Percentiles rank a stretch among this genome's conserved stretches.
phyloP scores from a whole-genome alignment of 768 basidiomycete species.

The Tylopilus plumbeoviolaceoides region DNA sequence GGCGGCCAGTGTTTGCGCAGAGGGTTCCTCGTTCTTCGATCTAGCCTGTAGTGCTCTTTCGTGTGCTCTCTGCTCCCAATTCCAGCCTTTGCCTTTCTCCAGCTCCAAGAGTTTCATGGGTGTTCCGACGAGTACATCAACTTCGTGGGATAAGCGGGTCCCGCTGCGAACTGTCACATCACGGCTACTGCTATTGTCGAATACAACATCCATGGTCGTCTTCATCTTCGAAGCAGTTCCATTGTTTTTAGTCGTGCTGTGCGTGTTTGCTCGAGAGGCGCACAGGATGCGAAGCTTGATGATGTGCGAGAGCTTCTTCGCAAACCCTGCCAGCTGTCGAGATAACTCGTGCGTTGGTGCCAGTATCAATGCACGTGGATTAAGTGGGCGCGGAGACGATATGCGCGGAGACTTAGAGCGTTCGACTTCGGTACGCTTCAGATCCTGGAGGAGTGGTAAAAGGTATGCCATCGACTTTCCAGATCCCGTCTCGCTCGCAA shows the following conservation, averaged over 20 bases:
- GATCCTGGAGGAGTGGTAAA: conserved; percentile 72
- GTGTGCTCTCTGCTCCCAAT: conserved; percentile 34
- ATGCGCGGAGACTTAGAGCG: conserved; percentile 2
- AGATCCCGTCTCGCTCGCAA: conserved; percentile 88
- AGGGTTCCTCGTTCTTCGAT: conserved; percentile 21
- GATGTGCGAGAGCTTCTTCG: conserved; percentile 70
- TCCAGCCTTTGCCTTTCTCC: conserved; percentile 52
- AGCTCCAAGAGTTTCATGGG: conserved; percentile 62
- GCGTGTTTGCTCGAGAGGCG: conserved; percentile 56
- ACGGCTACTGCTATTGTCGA: conserved; percentile 22
- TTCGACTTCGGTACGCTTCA: conserved; percentile 62
- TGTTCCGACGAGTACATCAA: conserved; percentile 64
- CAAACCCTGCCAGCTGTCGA: conserved; percentile 70
- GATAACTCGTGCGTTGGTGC: conserved; percentile 89
- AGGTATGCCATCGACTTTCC: conserved; percentile 92
- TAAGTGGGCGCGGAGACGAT: conserved; percentile 32
- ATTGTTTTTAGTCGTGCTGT: conserved; percentile 22
- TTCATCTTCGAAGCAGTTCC: conserved; percentile 51
- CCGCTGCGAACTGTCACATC: conserved; percentile 28
- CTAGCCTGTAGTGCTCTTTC: conserved; percentile 23
- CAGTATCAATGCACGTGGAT: conserved; percentile 76
- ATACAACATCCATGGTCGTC: conserved; percentile 6
- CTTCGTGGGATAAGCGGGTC: conserved; percentile 17
- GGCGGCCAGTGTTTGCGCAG: conserved; percentile 19
- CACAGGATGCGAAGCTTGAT: conserved; percentile 76